Evolutionary conservation across 2,329 filamentous ascomycete genomes (phyloP).

Genomic region (Fusarium palustre): DNA sequence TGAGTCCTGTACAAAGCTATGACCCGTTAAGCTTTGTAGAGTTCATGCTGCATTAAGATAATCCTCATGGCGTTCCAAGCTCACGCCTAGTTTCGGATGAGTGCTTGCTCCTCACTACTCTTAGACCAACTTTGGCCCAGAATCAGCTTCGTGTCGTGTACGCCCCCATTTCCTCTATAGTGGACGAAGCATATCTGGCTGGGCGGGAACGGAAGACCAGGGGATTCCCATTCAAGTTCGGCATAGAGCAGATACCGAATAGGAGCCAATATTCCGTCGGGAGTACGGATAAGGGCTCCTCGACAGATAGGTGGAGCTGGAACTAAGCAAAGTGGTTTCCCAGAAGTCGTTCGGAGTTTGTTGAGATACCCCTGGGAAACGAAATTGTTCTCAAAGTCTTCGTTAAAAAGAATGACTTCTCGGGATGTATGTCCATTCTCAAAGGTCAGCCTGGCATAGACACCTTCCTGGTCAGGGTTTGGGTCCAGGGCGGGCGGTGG

Average conservation of each 20-base stretch:
- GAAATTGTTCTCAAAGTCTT: not conserved
- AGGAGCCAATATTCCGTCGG: not conserved
- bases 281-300: not conserved
- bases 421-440: not conserved
- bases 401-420: not conserved
- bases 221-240: not conserved
- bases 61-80: not conserved
- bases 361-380: not conserved
- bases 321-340: not conserved
- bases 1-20: not conserved
- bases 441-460: not conserved
- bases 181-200: not conserved
- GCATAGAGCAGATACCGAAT: not conserved
- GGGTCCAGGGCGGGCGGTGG: not conserved
- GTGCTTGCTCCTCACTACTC: not conserved
- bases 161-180: not conserved
- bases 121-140: not conserved
- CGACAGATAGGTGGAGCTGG: not conserved
- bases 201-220: not conserved
- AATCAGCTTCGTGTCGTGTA: not conserved
- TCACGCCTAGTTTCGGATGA: not conserved
- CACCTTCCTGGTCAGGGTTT: not conserved
- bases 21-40: not conserved
- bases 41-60: not conserved
- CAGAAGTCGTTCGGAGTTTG: not conserved